A percentile compares a stretch with the other conserved stretches of the same genome.
phyloP scores from a whole-genome alignment of 2,329 filamentous ascomycete genomes.

The Aureobasidium sp. region DNA sequence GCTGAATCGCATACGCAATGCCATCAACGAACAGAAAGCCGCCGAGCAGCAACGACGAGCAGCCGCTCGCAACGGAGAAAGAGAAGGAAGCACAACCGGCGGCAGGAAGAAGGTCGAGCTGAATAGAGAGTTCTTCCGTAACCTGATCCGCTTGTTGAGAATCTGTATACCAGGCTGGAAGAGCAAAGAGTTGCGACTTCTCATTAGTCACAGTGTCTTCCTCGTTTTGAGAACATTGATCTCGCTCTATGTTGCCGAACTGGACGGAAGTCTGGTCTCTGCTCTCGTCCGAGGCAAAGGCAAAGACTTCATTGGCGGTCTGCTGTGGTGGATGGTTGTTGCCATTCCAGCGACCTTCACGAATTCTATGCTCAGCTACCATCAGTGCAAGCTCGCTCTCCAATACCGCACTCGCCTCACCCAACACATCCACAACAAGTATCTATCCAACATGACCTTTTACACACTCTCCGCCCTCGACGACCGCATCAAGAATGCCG shows the following conservation, averaged over 20 bases:
- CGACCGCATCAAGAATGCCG: conserved; percentile 96
- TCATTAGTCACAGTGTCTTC: conserved; percentile 90
- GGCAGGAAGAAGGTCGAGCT: conserved; percentile 69
- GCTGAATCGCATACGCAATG: conserved; percentile 80
- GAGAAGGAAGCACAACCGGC: conserved; percentile 15
- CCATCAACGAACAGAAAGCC: conserved; percentile 82
- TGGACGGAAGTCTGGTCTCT: conserved; percentile 91
- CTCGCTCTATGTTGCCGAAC: conserved; percentile 89
- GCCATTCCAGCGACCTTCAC: conserved; percentile 95
- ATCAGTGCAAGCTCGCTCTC: conserved; percentile 88
- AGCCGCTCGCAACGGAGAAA: conserved; percentile 30
- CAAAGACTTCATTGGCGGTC: conserved; percentile 76
- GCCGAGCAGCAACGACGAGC: conserved; percentile 52
- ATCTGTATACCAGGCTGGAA: conserved; percentile 88
- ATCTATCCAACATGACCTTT: conserved; percentile 95
- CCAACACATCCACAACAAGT: conserved; percentile 91
- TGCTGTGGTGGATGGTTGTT: conserved; percentile 98
- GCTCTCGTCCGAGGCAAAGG: conserved; percentile 85
- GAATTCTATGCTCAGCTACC: conserved; percentile 97
- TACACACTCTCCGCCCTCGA: conserved; percentile 93
- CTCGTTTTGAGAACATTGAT: conserved; percentile 84
- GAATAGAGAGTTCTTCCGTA: conserved; percentile 79
- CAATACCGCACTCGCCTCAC: conserved; percentile 90
- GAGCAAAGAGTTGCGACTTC: conserved; percentile 77
- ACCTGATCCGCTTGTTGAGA: conserved; percentile 66